Percentiles rank a stretch among this genome's conserved stretches.
phyloP scores from a whole-genome alignment of 495 filamentous ascomycete species.

The Aspergillus sclerotiicarbonarius region DNA sequence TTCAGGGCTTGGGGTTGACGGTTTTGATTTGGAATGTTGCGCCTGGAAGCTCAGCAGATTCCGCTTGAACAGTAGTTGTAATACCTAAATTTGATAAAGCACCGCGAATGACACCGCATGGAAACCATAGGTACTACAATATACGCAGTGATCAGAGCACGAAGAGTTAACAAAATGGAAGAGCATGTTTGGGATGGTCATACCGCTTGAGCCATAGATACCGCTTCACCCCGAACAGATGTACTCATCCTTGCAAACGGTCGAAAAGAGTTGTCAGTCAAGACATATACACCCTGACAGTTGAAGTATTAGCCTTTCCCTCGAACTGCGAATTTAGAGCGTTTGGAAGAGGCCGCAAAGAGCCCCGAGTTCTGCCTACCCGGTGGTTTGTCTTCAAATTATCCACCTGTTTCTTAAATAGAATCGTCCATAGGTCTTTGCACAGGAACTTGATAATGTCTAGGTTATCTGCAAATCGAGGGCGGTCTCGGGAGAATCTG shows the following conservation, averaged over 20 bases:
- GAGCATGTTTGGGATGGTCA: constrained; percentile 22
- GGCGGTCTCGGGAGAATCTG: constrained; percentile 84
- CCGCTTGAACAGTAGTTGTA: constrained; percentile 84
- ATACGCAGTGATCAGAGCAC: constrained; percentile 9
- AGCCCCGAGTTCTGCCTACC: constrained; percentile 38
- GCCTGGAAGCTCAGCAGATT: constrained; percentile 77
- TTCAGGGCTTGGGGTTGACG: constrained; percentile 54
- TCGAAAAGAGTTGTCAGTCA: constrained; percentile 91
- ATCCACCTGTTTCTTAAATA: constrained; percentile 96
- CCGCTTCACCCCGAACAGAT: constrained; percentile 65
- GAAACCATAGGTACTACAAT: constrained; percentile 85
- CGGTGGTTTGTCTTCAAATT: constrained; percentile 98
- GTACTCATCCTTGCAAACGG: constrained; percentile 86
- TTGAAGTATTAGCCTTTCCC: neutral
- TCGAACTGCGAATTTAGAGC: neutral
- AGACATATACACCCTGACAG: constrained; percentile 82
- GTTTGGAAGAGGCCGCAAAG: neutral
- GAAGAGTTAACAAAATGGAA: neutral
- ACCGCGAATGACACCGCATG: constrained; percentile 86
- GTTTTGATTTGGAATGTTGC: constrained; percentile 98
- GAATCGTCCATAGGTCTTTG: constrained; percentile 92
- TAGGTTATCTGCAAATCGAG: constrained; percentile 81
- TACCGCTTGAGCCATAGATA: constrained; percentile 78
- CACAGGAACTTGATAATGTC: constrained; percentile 97
- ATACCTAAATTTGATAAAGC: constrained; percentile 88